A percentile compares a stretch with the other conserved stretches of the same genome.
Conservation (phyloP, 768 basidiomycete genomes). For the Lactarius hengduanensis region DNA sequence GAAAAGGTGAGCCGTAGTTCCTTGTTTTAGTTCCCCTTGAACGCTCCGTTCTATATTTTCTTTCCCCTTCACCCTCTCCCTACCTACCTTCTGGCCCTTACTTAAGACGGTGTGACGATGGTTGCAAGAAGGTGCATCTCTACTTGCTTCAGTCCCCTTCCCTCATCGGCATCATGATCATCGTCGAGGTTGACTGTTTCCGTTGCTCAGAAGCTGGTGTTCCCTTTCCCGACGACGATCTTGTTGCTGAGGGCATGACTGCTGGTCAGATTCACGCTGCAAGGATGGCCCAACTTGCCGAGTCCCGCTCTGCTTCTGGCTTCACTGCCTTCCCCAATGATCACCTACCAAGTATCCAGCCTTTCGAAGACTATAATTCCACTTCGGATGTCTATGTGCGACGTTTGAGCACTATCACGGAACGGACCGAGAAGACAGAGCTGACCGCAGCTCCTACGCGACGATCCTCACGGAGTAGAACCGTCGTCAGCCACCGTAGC, state of each 20-base stretch:
- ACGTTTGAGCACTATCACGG: slow-evolving; percentile 30
- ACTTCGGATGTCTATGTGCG: slow-evolving; percentile 17
- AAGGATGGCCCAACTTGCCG: slow-evolving; percentile 21
- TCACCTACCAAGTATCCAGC: slow-evolving; percentile 57
- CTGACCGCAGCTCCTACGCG: slow-evolving; percentile 13
- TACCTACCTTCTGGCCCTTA: slow-evolving; percentile 31
- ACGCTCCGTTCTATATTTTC: slow-evolving; percentile 29
- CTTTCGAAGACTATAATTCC: slow-evolving; percentile 36
- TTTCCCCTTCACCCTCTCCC: slow-evolving; percentile 35
- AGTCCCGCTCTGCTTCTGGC: slow-evolving; percentile 28
- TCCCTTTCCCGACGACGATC: slow-evolving; percentile 29
- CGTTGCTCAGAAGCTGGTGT: slow-evolving; percentile 31
- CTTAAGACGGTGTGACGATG: slow-evolving; percentile 24
- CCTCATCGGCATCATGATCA: slow-evolving; percentile 19
- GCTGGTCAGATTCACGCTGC: slow-evolving; percentile 25
- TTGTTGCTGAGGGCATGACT: slow-evolving; percentile 22
- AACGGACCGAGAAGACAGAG: slow-evolving; percentile 28
- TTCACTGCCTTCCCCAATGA: slow-evolving; percentile 45
- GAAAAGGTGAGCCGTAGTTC: slow-evolving; percentile 72
- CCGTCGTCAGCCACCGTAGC: slow-evolving; percentile 7
- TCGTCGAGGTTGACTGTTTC: slow-evolving; percentile 31
- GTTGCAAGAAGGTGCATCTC: slow-evolving; percentile 32
- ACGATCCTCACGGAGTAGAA: slow-evolving; percentile 19
- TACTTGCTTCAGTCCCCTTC: slow-evolving; percentile 22
- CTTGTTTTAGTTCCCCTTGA: slow-evolving; percentile 37